Conservation (phyloP, 768 basidiomycete species). For the Pulveroboletus frians region DNA sequence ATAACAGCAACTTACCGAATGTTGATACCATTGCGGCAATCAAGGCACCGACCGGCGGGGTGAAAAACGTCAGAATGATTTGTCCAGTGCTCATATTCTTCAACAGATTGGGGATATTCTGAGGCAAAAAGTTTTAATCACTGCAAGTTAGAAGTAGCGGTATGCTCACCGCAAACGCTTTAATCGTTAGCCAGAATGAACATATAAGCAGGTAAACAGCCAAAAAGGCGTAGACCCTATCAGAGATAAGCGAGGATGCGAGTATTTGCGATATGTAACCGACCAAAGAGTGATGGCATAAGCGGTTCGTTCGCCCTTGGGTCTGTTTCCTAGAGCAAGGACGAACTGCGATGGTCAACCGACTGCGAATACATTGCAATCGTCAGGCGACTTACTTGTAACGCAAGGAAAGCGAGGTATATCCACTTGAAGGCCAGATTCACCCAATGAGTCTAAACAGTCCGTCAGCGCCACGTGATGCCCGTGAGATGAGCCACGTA, state of each 20-base stretch:
- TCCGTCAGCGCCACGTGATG: not conserved
- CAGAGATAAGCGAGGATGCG: constrained; percentile 3
- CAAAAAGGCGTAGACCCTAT: constrained; percentile 81
- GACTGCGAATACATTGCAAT: not conserved
- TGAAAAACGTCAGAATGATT: constrained; percentile 60
- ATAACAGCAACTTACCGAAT: constrained; percentile 49
- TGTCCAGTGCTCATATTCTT: constrained; percentile 43
- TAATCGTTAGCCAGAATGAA: constrained; percentile 77
- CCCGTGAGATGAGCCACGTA: constrained; percentile 36
- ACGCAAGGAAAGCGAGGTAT: constrained; percentile 76
- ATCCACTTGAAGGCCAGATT: constrained; percentile 82
- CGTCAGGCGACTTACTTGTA: constrained; percentile 46
- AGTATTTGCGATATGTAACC: constrained; percentile 13
- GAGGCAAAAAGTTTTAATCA: not conserved
- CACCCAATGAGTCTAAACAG: constrained; percentile 71
- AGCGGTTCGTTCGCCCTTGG: constrained; percentile 78
- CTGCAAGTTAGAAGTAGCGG: not conserved
- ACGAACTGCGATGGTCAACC: constrained; percentile 43
- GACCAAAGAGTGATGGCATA: constrained; percentile 72
- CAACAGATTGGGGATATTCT: constrained; percentile 53
- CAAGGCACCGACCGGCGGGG: constrained; percentile 70
- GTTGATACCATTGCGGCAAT: constrained; percentile 87
- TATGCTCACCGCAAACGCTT: constrained; percentile 63
- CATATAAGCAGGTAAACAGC: constrained; percentile 82
- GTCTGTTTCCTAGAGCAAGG: constrained; percentile 72